Evolutionary conservation across 257 asterid species (phyloP).

Genomic region (Verbena officinalis): DNA sequence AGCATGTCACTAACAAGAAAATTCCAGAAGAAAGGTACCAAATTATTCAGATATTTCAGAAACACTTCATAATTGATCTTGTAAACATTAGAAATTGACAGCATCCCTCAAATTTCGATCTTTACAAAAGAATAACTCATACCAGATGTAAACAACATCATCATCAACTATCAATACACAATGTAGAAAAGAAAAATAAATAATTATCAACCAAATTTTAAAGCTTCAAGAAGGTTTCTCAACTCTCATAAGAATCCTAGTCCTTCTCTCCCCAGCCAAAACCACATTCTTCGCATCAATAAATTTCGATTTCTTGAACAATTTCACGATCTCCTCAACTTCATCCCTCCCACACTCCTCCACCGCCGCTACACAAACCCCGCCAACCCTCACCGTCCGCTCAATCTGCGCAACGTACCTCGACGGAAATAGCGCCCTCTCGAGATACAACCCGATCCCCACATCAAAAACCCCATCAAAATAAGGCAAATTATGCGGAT

Average conservation of each 20-base stretch:
- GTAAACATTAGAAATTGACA: conserved; percentile 7
- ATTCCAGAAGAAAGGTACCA: neutral
- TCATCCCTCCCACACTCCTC: conserved; percentile 66
- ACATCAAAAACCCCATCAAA: conserved; percentile 73
- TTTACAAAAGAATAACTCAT: conserved; percentile 25
- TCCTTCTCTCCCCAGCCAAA: conserved; percentile 68
- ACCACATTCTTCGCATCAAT: conserved; percentile 54
- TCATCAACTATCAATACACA: conserved; percentile 26
- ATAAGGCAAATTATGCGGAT: conserved; percentile 78
- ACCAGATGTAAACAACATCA: conserved; percentile 15
- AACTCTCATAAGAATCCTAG: conserved; percentile 63
- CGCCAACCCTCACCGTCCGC: conserved; percentile 79
- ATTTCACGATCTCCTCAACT: conserved; percentile 51
- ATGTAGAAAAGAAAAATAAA: neutral
- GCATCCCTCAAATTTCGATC: neutral
- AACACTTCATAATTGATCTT: neutral
- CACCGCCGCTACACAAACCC: conserved; percentile 79
- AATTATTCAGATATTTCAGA: neutral
- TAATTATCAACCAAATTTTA: conserved; percentile 3
- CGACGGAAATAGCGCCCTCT: conserved; percentile 71
- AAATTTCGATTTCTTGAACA: conserved; percentile 63
- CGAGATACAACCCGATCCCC: conserved; percentile 68
- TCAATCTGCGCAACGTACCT: conserved; percentile 82
- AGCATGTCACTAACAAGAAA: conserved; percentile 7
- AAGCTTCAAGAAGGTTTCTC: conserved; percentile 22